phyloP scores from a whole-genome alignment of 1,284 basidiomycete species.

The Ganoderma boninense region DNA sequence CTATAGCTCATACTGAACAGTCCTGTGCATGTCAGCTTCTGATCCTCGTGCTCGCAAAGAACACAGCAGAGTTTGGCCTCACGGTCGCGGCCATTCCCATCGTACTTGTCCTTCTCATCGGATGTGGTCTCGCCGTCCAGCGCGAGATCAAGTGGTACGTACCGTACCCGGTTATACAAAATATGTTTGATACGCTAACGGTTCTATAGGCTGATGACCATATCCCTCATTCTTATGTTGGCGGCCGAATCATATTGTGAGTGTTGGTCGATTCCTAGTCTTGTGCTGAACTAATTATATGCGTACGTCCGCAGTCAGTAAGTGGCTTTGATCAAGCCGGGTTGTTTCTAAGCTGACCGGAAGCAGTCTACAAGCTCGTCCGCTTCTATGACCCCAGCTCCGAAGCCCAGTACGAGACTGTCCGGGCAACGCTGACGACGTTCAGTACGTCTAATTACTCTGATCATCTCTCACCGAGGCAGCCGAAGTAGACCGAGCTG shows the following conservation, averaged over 20 bases:
- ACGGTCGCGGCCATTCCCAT: slow-evolving; percentile 85
- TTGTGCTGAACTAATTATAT: background rate
- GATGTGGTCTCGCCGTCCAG: slow-evolving; percentile 75
- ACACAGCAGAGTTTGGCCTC: slow-evolving; percentile 79
- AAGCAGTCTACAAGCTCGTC: slow-evolving; percentile 78
- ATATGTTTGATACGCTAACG: background rate
- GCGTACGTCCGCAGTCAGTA: slow-evolving; percentile 55
- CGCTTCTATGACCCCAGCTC: slow-evolving; percentile 77
- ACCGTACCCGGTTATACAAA: background rate
- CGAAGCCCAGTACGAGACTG: slow-evolving; percentile 63
- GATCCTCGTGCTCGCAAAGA: slow-evolving; percentile 63
- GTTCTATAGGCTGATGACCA: slow-evolving; percentile 67
- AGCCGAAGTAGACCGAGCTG: background rate
- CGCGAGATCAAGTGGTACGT: slow-evolving; percentile 80
- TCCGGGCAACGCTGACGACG: slow-evolving; percentile 76
- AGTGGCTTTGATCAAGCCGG: slow-evolving; percentile 36
- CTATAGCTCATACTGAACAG: background rate
- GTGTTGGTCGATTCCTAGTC: slow-evolving; percentile 35
- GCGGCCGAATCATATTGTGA: slow-evolving; percentile 78
- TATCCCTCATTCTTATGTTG: slow-evolving; percentile 76
- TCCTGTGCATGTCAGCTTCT: slow-evolving; percentile 30
- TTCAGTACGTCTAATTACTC: slow-evolving; percentile 69
- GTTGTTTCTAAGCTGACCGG: slow-evolving; percentile 1
- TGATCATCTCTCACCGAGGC: slow-evolving; percentile 6
- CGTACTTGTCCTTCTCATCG: slow-evolving; percentile 73